A percentile compares a stretch with the other conserved stretches of the same genome.
Evolutionary conservation across 2,329 filamentous ascomycete species (phyloP).

Genomic region (Intubia oerlemansii): DNA sequence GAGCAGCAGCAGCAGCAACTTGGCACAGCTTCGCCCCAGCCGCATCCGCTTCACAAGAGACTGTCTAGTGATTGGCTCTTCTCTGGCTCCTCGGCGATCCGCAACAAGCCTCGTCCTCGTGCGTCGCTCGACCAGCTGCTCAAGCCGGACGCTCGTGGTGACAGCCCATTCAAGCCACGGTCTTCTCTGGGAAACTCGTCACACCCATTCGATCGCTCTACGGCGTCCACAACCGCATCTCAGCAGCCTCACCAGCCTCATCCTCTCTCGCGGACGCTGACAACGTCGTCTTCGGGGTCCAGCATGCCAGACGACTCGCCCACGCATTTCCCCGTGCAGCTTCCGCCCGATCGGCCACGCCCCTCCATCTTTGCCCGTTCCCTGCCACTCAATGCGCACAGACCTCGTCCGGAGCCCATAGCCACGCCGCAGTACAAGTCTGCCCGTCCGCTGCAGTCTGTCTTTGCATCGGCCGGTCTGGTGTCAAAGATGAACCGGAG

Average conservation of each 20-base stretch:
- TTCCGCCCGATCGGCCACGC: conserved; percentile 24
- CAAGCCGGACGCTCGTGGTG: conserved; percentile 32
- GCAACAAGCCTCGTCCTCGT: conserved; percentile 46
- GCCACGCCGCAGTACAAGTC: conserved; percentile 63
- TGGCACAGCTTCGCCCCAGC: conserved; percentile 1
- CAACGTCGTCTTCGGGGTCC: conserved; percentile 67
- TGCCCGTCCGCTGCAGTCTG: conserved; percentile 55
- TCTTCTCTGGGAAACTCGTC: neutral
- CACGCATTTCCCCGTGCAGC: conserved; percentile 35
- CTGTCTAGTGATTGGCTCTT: conserved; percentile 11
- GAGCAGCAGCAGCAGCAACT: conserved; percentile 16
- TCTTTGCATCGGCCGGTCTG: conserved; percentile 85
- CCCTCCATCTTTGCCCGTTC: conserved; percentile 48
- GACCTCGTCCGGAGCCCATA: conserved; percentile 23
- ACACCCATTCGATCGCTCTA: neutral
- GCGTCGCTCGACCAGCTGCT: conserved; percentile 64
- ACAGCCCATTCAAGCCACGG: conserved; percentile 35
- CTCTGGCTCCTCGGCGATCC: conserved; percentile 30
- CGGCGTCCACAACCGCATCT: neutral
- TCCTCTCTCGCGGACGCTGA: conserved; percentile 69
- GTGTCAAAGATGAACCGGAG: conserved; percentile 87
- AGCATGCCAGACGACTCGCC: conserved; percentile 55
- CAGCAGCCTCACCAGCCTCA: conserved; percentile 37
- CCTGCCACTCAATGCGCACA: conserved; percentile 41
- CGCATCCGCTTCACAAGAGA: conserved; percentile 2